These are phyloP conservation scores for Neurospora sp. DNA, from an alignment of 495 filamentous ascomycete genomes.

Conservation along the genomic window DNA sequence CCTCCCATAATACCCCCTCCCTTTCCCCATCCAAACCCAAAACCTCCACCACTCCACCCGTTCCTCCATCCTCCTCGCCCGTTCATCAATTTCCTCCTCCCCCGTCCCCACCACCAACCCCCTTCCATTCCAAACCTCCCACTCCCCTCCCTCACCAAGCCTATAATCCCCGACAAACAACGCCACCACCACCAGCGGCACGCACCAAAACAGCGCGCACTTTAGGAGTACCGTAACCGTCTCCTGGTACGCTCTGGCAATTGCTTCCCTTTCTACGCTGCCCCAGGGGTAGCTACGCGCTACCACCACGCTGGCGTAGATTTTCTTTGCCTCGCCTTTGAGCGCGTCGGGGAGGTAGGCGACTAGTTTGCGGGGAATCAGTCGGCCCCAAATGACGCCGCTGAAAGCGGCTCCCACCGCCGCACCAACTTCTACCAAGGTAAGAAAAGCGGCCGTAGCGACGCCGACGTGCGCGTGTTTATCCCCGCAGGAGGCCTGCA, in stretches of 20 bases:
- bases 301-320: slow-evolving; percentile 42
- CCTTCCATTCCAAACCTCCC: slow-evolving; percentile 9
- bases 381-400: slow-evolving; percentile 52
- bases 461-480: slow-evolving; percentile 51
- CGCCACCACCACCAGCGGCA: slow-evolving; percentile 34
- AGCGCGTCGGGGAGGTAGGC: slow-evolving; percentile 45
- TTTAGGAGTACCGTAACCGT: slow-evolving; percentile 42
- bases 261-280: slow-evolving; percentile 37
- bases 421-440: slow-evolving; percentile 50
- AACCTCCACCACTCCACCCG: background rate
- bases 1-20: background rate
- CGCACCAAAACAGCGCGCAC: slow-evolving; percentile 33
- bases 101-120: background rate
- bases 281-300: slow-evolving; percentile 43
- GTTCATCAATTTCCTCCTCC: background rate
- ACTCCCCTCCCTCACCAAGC: slow-evolving; percentile 31
- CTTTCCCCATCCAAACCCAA: background rate
- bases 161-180: slow-evolving; percentile 39
- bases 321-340: slow-evolving; percentile 27
- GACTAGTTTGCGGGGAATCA: slow-evolving; percentile 39
- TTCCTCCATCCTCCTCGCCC: background rate
- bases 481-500: slow-evolving; percentile 38
- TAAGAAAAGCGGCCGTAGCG: slow-evolving; percentile 47
- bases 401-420: slow-evolving; percentile 51
- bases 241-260: slow-evolving; percentile 43